phyloP scores from a whole-genome alignment of 495 filamentous ascomycete genomes.

The Letharia lupina region DNA sequence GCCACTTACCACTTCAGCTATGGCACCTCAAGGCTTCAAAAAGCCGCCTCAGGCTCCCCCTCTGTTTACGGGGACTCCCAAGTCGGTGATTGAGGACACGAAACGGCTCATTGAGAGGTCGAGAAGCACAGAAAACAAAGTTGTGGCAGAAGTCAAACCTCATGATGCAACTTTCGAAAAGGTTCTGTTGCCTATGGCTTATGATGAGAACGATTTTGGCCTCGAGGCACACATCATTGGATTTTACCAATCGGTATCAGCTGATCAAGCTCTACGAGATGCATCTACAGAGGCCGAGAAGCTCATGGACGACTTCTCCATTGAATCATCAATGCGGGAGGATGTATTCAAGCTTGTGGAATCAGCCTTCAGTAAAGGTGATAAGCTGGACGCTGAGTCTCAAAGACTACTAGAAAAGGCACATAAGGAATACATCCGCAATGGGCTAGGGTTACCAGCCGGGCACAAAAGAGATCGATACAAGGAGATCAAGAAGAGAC shows the following conservation, averaged over 20 bases:
- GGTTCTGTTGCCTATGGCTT: constrained; percentile 53
- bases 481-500: constrained; percentile 64
- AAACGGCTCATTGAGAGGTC: constrained; percentile 63
- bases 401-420: constrained; percentile 58
- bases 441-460: constrained; percentile 53
- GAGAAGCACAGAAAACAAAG: constrained; percentile 60
- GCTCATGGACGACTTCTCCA: constrained; percentile 57
- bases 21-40: constrained; percentile 54
- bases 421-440: constrained; percentile 56
- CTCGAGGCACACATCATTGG: constrained; percentile 54
- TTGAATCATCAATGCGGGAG: constrained; percentile 60
- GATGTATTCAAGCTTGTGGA: constrained; percentile 58
- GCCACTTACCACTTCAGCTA: constrained; percentile 53
- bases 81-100: constrained; percentile 67
- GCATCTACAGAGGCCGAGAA: constrained; percentile 61
- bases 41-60: constrained; percentile 81
- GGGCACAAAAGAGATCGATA: constrained; percentile 55
- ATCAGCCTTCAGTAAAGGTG: constrained; percentile 48
- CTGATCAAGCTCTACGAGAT: constrained; percentile 58
- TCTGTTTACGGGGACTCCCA: constrained; percentile 72
- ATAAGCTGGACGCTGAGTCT: constrained; percentile 56
- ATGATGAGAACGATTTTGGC: constrained; percentile 57
- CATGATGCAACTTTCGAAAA: constrained; percentile 59
- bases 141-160: constrained; percentile 59
- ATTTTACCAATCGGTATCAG: constrained; percentile 77